phyloP scores from a whole-genome alignment of 306 rosid species.

The Fragaria nilgerrensis region DNA sequence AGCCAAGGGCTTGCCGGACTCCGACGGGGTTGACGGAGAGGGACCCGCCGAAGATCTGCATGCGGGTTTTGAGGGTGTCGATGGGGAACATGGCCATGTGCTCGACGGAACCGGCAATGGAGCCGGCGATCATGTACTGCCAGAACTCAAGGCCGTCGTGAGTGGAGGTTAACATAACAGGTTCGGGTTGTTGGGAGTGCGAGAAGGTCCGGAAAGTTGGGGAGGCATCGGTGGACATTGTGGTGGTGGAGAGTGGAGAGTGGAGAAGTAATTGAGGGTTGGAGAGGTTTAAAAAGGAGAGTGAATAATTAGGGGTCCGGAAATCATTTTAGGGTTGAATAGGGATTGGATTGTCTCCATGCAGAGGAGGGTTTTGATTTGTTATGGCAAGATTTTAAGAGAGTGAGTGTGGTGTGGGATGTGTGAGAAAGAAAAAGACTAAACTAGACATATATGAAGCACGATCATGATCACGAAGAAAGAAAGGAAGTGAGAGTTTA shows the following conservation, averaged over 20 bases:
- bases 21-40: constrained; percentile 58
- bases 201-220: too few species aligned
- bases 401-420: background rate
- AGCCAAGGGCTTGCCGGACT: constrained; percentile 58
- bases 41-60: constrained; percentile 65
- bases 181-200: constrained; percentile 25
- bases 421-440: constrained; percentile 7
- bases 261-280: background rate
- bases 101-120: constrained; percentile 69
- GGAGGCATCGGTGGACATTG: constrained; percentile 33
- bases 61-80: constrained; percentile 84
- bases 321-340: constrained; percentile 31
- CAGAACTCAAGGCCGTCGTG: constrained; percentile 82
- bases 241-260: constrained; percentile 2
- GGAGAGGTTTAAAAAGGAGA: constrained; percentile 9
- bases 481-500: background rate
- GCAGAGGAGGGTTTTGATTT: constrained; percentile 1
- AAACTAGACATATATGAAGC: background rate
- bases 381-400: background rate
- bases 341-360: constrained; percentile 27
- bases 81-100: constrained; percentile 95
- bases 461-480: background rate
- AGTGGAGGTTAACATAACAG: constrained; percentile 12
- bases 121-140: constrained; percentile 88
- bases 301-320: constrained; percentile 13